A percentile compares a stretch with the other conserved stretches of the same genome.
Evolutionary conservation across 2,329 filamentous ascomycete genomes (phyloP).

Genomic region (Coleophoma crateriformis): DNA sequence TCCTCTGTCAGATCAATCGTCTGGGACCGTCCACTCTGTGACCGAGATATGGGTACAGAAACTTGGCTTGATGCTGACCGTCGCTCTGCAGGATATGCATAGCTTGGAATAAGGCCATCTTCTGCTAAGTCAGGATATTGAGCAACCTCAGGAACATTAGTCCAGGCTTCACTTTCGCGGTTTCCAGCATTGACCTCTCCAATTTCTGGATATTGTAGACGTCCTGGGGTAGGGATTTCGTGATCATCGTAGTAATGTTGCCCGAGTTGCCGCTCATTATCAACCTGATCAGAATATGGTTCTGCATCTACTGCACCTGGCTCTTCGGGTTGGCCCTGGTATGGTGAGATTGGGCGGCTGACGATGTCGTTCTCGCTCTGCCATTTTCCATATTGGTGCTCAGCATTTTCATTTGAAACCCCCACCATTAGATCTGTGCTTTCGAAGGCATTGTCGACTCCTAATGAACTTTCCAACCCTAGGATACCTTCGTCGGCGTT

Average conservation of each 20-base stretch:
- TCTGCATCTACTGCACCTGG: neutral
- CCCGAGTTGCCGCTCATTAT: conserved; percentile 1
- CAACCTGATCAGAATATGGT: conserved; percentile 4
- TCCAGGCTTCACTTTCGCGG: conserved; percentile 1
- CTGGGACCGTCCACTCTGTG: conserved; percentile 16
- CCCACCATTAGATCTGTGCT: neutral
- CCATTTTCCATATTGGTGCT: conserved; percentile 16
- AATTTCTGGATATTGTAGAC: neutral
- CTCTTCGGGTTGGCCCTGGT: too few species aligned
- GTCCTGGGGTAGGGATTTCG: neutral
- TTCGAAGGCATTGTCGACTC: neutral
- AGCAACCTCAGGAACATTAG: neutral
- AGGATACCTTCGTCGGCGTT: neutral
- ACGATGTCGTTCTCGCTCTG: conserved; percentile 7
- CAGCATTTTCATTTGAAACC: conserved; percentile 1
- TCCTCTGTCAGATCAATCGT: conserved; percentile 21
- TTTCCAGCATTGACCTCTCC: neutral
- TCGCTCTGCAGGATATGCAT: neutral
- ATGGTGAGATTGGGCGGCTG: conserved; percentile 6
- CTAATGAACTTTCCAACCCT: conserved; percentile 1
- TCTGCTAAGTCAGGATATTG: conserved; percentile 14
- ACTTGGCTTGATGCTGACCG: neutral
- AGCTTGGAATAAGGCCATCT: neutral
- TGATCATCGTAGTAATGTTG: neutral
- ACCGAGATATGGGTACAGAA: conserved; percentile 14